Evolutionary conservation across 345 rosid genomes (phyloP).

Genomic region (Zanthoxylum bungeanum): DNA sequence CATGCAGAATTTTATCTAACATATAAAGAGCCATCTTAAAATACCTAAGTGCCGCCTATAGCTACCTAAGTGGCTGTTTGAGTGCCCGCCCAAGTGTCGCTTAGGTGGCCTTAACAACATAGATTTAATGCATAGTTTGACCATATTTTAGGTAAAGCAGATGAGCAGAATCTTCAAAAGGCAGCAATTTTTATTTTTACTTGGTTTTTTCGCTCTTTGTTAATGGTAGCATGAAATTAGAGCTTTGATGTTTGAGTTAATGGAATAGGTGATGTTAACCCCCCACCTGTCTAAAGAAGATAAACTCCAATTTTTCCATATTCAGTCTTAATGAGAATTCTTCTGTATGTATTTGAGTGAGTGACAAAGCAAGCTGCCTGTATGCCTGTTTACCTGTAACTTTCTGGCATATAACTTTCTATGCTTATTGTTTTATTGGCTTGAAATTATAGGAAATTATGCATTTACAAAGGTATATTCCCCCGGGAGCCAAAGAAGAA

Average conservation of each 20-base stretch:
- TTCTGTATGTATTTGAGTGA: background rate
- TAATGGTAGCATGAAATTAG: background rate
- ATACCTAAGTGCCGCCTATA: too few relatives aligned
- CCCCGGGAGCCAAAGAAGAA: constrained; percentile 96
- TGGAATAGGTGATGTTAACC: background rate
- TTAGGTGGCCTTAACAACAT: background rate
- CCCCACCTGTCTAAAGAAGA: background rate
- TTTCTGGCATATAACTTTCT: background rate
- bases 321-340: background rate
- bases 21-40: too few relatives aligned
- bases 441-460: constrained; percentile 54
- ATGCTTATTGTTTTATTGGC: background rate
- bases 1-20: too few relatives aligned
- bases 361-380: background rate
- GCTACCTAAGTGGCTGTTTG: too few relatives aligned
- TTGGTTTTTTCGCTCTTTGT: background rate
- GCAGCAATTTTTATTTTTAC: background rate
- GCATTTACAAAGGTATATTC: constrained; percentile 80
- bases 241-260: background rate
- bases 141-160: background rate
- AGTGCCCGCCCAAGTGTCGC: too few relatives aligned
- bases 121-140: background rate
- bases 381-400: background rate
- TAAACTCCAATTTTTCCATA: background rate
- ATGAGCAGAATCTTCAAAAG: background rate